Conservation (phyloP, 2,329 filamentous ascomycete genomes). For the Aspergillus ruber region DNA sequence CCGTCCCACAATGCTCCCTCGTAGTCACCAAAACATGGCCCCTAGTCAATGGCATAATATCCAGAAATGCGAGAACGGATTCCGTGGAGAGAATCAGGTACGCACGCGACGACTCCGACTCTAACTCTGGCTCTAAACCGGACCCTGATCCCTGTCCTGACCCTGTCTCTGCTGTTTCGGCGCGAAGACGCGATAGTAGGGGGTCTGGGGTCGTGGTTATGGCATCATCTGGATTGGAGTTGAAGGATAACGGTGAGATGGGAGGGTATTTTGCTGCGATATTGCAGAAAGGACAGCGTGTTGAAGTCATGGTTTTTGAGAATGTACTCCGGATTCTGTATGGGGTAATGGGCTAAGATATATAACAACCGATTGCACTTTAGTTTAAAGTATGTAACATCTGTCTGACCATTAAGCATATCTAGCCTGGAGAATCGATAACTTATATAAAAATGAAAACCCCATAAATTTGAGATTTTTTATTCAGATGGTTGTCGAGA, state of each 20-base stretch:
- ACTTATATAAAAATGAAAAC: too few relatives aligned
- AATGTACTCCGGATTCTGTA: not conserved
- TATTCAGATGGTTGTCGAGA: too few relatives aligned
- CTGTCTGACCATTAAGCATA: too few relatives aligned
- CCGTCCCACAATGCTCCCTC: slow-evolving; percentile 67
- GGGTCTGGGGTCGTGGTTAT: not conserved
- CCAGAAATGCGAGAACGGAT: slow-evolving; percentile 76
- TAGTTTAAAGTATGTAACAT: too few relatives aligned
- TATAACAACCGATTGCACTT: not conserved
- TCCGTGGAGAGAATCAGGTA: slow-evolving; percentile 70
- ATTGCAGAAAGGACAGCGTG: slow-evolving; percentile 52
- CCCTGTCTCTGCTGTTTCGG: not conserved
- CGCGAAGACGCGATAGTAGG: slow-evolving; percentile 3
- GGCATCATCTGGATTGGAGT: slow-evolving; percentile 12
- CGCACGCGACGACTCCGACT: slow-evolving; percentile 12
- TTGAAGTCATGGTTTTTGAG: not conserved
- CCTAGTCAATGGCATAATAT: slow-evolving; percentile 79
- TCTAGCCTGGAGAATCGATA: too few relatives aligned
- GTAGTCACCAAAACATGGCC: slow-evolving; percentile 82
- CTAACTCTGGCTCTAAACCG: not conserved
- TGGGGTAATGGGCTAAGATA: not conserved
- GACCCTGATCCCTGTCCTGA: not conserved
- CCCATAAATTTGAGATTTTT: too few relatives aligned
- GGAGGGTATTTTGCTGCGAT: slow-evolving; percentile 49
- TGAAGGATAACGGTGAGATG: slow-evolving; percentile 18